These are phyloP conservation scores for Mycena latifolia DNA, from an alignment of 768 basidiomycete species.

Conservation along the genomic window DNA sequence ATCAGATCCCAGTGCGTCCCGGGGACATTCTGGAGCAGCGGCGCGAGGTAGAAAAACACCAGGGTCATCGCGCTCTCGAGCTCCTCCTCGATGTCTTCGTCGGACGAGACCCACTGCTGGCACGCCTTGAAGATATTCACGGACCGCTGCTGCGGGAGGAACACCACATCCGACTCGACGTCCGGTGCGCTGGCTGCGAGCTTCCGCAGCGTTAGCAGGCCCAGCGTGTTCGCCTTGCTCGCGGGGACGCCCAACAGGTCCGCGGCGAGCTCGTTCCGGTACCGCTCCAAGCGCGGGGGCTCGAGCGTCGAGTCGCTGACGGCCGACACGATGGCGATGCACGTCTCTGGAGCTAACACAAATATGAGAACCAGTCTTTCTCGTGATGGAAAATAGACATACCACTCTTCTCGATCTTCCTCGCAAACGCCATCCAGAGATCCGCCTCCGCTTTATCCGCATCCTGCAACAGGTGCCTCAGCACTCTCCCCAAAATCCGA, in stretches of 20 bases:
- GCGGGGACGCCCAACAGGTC: slow-evolving; percentile 75
- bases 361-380: neutral
- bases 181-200: slow-evolving; percentile 82
- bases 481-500: slow-evolving; percentile 69
- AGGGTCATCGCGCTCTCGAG: slow-evolving; percentile 83
- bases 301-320: slow-evolving; percentile 75
- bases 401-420: slow-evolving; percentile 75
- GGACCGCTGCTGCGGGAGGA: slow-evolving; percentile 87
- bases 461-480: slow-evolving; percentile 71
- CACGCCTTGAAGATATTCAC: slow-evolving; percentile 90
- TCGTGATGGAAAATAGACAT: neutral
- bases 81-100: slow-evolving; percentile 78
- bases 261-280: slow-evolving; percentile 93
- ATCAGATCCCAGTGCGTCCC: slow-evolving; percentile 95
- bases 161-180: slow-evolving; percentile 82
- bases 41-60: slow-evolving; percentile 81
- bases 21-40: slow-evolving; percentile 87
- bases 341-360: slow-evolving; percentile 73
- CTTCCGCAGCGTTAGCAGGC: slow-evolving; percentile 75
- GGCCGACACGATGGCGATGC: slow-evolving; percentile 74
- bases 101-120: slow-evolving; percentile 81
- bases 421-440: slow-evolving; percentile 79
- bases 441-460: slow-evolving; percentile 77
- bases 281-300: slow-evolving; percentile 78
- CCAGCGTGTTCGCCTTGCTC: slow-evolving; percentile 73